Evolutionary conservation across 2,329 filamentous ascomycete species (phyloP), one percentile per base, ranked within the genome.

Genomic region (Cordyceps farinosa): DNA sequence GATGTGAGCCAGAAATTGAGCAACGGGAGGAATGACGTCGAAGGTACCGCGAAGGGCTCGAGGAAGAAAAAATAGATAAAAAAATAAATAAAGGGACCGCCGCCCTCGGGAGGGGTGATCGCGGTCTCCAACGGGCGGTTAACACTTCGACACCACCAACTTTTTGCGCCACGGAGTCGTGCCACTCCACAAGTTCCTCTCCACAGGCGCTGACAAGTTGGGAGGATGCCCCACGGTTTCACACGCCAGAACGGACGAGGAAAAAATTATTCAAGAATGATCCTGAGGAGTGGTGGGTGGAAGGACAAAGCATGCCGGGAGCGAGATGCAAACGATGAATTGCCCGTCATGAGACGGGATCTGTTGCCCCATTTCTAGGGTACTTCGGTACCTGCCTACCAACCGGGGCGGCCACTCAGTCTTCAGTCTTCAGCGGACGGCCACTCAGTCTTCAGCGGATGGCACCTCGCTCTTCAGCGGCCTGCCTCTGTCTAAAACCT

Each of bases 121-220:
- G 54, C 54, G 54, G 36, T 51, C 56, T 60, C 36, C 34, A 60
- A 60, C 47, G 57, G 36, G 36, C 57, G 22, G 45, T 29, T 56
- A 45, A 30, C n/a, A 29, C 44, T 57, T 57, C 36, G 15, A 13
- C 27, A 57, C 29, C 53, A 56, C 40, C 36, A 52, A 44, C 40
- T 59, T 54, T 53, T 47, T 53, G 58, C 50, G 50, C 48, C 48
- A 53, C 58, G 38, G 15, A 53, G 27, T 61, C 30, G 47, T 61
- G 50, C 32, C 58, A 45, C 58, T 61, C 50, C 50, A 61, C 50
- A 45, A 47, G 15, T 61, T 61, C 27, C 47, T 52, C 40, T 47
- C 54, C 36, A 44, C 57, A 32, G 45, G 36, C 27, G n/a, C 55
- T 15, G 30, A 27, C 17, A 45, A 32, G 56, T 50, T 32, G 17